These are phyloP conservation scores for Citrullus colocynthis DNA, from an alignment of 306 rosid genomes.

Conservation along the genomic window DNA sequence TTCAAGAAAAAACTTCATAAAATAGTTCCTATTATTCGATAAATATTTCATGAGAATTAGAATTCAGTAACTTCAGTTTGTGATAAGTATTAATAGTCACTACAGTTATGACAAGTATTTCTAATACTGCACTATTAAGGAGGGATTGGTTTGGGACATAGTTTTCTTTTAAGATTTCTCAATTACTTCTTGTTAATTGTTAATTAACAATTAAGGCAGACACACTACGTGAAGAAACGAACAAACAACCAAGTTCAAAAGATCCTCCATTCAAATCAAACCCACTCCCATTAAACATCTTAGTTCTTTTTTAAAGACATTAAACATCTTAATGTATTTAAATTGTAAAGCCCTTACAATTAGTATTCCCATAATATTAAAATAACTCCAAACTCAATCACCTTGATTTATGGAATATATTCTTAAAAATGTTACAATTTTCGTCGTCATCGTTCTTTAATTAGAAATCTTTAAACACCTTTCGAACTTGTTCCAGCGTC, in stretches of 20 bases:
- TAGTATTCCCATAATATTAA: background rate
- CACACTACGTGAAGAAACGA: background rate
- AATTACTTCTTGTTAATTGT: background rate
- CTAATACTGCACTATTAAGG: too few relatives aligned
- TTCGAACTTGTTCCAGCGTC: slow-evolving; percentile 72
- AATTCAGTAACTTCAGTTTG: too few relatives aligned
- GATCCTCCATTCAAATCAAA: background rate
- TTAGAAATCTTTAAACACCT: slow-evolving; percentile 24
- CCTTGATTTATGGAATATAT: background rate
- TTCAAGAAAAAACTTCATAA: too few relatives aligned
- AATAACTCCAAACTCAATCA: background rate
- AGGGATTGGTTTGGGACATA: background rate
- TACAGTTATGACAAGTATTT: too few relatives aligned
- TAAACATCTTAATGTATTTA: background rate
- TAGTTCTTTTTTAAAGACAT: too few relatives aligned
- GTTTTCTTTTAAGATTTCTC: background rate
- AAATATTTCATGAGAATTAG: too few relatives aligned
- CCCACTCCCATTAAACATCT: background rate
- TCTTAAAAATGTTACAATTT: background rate
- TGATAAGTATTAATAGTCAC: too few relatives aligned
- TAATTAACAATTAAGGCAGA: background rate
- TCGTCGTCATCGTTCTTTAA: background rate
- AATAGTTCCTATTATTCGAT: too few relatives aligned
- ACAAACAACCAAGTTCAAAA: background rate
- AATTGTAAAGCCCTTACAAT: background rate